Base-by-base conservation (phyloP, 257 asterid species). In the Nicotiana tabacum region DNA sequence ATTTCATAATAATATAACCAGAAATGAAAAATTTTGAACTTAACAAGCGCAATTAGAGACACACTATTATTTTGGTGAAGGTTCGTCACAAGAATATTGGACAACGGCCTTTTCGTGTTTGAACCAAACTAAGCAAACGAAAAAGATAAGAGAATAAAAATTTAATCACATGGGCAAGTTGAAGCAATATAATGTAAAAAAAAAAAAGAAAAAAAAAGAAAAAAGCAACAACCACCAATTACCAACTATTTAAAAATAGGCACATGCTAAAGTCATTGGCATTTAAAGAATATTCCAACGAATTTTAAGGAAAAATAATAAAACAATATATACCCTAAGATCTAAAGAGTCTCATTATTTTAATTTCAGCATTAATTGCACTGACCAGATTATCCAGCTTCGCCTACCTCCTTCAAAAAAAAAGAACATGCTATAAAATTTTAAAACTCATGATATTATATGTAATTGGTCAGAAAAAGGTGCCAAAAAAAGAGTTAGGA, bases 251-350 rank as follows among this genome's bases (percentile, higher is more conserved):
- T 51, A 27, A 72, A 74, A 48, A 46, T 48, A 74, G 27, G 80
- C 80, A 74, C 80, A 74, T 74, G 62, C 43, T 24, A 74, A 74
- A 74, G 64, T 27, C 43, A 51, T 76, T 51, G 64, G 80, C 64
- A 51, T 76, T 51, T 51, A 76, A 76, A 76, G 80, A 48, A 76
- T 76, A 76, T 76, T 76, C 80, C 64, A 7, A 51, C 27, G 46
- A 48, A 51, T 76, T 76, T 13, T 27, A 72, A 46, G 61, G 61
- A 24, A 72, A 72, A 24, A 15, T 24, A 72, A 12, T 70, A 39
- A 70, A 70, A 70, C 35, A 21, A 72, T 27, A 9, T 15, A 35
- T 76, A 51, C 64, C 37, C 64, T 43, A 74, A 51, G 39, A 74
- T 74, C 24, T 74, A 27, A 74, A 74, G 64, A 11, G 27, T 67